Base-by-base conservation (phyloP, 306 rosid species). In the Betula pendula region DNA sequence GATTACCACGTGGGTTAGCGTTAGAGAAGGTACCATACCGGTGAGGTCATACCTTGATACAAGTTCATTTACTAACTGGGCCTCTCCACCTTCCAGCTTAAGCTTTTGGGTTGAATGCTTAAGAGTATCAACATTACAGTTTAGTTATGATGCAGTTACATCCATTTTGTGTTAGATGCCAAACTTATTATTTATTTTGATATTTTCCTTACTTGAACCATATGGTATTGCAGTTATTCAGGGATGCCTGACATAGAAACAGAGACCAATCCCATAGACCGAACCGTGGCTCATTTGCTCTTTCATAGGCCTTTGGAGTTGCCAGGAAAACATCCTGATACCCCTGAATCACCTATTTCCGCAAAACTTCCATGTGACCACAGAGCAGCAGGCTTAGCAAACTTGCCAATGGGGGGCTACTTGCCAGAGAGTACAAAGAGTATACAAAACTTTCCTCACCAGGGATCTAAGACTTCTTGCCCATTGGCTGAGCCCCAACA, bases 251-350 rank as follows among this genome's bases (percentile, higher is more conserved):
- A 88, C 58, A 78, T 74, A 43, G 99, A 92, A 84, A 87, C 94
- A 50, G 88, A 91, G 91, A 96, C 99, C 29, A 92, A 96, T 79
- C 87, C 97, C 79, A 85, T 92, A 9, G 98, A 96, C 80, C 87
- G 99, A 78, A 88, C 87, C 15, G 90, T 96, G 79, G 99, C 99
- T 74, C 98, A 88, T 81, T 85, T 96, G 83, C 98, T 96, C 82
- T 96, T 96, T 74, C 89, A 91, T 75, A 83, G 90, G 74, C 96
- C 96, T 50, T 60, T 81, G 74, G 94, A 89, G 77, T 74, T 79
- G 8, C 80, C 85, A 3, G 88, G 84, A 76, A 87, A 84, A 75
- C 86, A 68, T 70, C 70, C 81, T 5, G 93, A 86, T 27, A 72
- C 79, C 45, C 81, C 86, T 44, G 90, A 86, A 77, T 85, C 85